Percentiles rank a stretch among this genome's conserved stretches.
phyloP scores from a whole-genome alignment of 2,329 filamentous ascomycete genomes.

The Phyllachora maydis region DNA sequence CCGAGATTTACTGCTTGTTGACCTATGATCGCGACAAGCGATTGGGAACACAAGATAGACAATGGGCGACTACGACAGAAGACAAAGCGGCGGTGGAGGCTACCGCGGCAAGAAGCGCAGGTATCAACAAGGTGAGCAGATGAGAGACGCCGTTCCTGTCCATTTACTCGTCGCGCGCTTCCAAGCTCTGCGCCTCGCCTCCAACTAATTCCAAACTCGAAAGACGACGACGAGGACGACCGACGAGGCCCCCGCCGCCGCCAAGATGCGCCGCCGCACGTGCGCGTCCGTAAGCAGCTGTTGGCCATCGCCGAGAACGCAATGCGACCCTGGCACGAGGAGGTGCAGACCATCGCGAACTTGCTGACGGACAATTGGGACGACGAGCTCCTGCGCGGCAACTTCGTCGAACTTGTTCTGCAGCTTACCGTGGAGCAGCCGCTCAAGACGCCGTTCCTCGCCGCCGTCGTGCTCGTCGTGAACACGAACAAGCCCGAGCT shows the following conservation, averaged over 20 bases:
- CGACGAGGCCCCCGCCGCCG: constrained; percentile 53
- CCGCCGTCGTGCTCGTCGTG: constrained; percentile 58
- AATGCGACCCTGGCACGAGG: constrained; percentile 58
- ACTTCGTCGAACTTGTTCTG: constrained; percentile 52
- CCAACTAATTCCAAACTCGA: constrained; percentile 6
- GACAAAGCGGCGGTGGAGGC: background rate
- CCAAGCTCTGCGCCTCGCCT: no score
- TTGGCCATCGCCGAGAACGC: constrained; percentile 67
- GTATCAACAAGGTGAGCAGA: no score
- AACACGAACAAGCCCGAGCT: constrained; percentile 65
- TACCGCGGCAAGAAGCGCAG: constrained; percentile 1
- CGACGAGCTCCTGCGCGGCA: constrained; percentile 55
- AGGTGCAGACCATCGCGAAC: constrained; percentile 54
- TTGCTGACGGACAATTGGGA: constrained; percentile 67
- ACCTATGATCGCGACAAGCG: no score
- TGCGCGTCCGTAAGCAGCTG: constrained; percentile 58
- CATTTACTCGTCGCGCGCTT: no score
- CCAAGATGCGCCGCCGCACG: constrained; percentile 46
- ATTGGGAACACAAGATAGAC: no score
- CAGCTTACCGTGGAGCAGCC: constrained; percentile 79
- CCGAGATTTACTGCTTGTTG: no score
- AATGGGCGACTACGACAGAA: background rate
- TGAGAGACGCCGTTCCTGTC: no score
- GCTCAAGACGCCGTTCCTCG: constrained; percentile 91
- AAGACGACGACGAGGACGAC: constrained; percentile 62